Base-by-base conservation (phyloP, 116 monocot genomes). In the Zostera marina region DNA sequence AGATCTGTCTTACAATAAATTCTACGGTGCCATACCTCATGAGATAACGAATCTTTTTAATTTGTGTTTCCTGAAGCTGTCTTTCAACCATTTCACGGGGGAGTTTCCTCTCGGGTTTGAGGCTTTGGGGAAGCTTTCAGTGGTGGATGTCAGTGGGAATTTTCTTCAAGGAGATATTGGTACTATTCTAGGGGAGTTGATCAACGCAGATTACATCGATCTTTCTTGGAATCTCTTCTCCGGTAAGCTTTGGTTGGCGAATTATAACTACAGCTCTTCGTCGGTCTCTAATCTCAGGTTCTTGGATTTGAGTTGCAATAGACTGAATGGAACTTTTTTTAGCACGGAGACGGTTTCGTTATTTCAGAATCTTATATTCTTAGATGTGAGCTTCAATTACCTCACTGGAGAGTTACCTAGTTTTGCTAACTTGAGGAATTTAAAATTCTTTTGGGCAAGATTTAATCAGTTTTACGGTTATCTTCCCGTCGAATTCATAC, bases 11-110 rank as follows among this genome's bases (percentile, higher is more conserved):
- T 43, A 66, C 21, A 92, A 92, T 68, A 68, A 46, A 2, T 92
- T 92, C 70, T 81, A 78, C 58, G 92, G 92, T 13, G 73, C 81
- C 4, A 54, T 92, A 47, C 92, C 92, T 0, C 58, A 23, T 11
- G 59, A 78, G 61, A 70, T 93, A 59, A 47, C 72, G 2, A 73
- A 79, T 1, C 70, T 93, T 4, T 63, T 54, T 41, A 59, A 62
- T 25, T 67, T 93, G 16, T 55, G 57, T 19, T 48, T 71, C 62
- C 53, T 93, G 38, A 93, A 93, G 61, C 70, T 93, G 21, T 87
- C 87, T 15, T 40, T 14, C 52, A 91, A 91, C 66, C 39, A 45
- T 42, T 85, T 91, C 72, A 8, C 74, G 6, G 77, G 79, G 6
- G 74, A 79, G 14, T 13, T 71, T 11, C 71, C 71, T 4, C 6